Percentiles rank a stretch among this genome's conserved stretches.
These are phyloP conservation scores for Aaosphaeria arxii DNA, from an alignment of 2,329 filamentous ascomycete species.

Conservation along the genomic window DNA sequence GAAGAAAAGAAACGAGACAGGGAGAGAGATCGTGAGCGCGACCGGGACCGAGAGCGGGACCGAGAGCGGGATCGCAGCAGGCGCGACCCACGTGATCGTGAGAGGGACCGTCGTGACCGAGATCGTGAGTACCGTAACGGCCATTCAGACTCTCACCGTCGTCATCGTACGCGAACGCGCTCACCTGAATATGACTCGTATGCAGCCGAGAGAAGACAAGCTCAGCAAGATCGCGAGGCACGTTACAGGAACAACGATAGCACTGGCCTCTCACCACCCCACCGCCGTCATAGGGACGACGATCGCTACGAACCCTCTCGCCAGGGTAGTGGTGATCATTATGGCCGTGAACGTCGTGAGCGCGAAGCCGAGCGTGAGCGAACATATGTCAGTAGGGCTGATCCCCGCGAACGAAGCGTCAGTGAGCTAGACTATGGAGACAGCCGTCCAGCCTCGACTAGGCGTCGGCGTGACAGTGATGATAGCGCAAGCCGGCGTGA, in stretches of 20 bases:
- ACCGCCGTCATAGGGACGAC: conserved; percentile 41
- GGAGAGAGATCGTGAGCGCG: conserved; percentile 56
- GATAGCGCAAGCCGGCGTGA: conserved; percentile 43
- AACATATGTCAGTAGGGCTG: conserved; percentile 73
- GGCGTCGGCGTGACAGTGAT: conserved; percentile 75
- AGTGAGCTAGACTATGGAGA: conserved; percentile 93
- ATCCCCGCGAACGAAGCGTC: conserved; percentile 68
- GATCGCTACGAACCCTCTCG: conserved; percentile 49
- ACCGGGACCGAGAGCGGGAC: conserved; percentile 56
- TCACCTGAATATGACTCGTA: conserved; percentile 93
- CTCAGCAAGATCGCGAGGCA: conserved; percentile 88
- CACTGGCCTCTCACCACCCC: conserved; percentile 57
- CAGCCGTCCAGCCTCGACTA: conserved; percentile 57
- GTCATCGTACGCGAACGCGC: conserved; percentile 65
- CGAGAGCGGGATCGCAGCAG: conserved; percentile 36
- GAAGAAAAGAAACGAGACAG: conserved; percentile 84
- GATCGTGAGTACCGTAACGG: conserved; percentile 40
- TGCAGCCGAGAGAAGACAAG: conserved; percentile 90
- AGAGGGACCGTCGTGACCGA: conserved; percentile 28
- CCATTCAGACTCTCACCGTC: conserved; percentile 37
- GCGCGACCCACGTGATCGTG: conserved; percentile 37
- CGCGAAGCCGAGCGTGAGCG: conserved; percentile 89
- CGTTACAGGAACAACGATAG: conserved; percentile 82
- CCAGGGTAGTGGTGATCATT: conserved; percentile 62
- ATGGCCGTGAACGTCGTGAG: conserved; percentile 83